Percentiles rank a stretch among this genome's conserved stretches.
These are phyloP conservation scores for Gossypium ekmanianum DNA, from an alignment of 345 rosid species.

Conservation along the genomic window DNA sequence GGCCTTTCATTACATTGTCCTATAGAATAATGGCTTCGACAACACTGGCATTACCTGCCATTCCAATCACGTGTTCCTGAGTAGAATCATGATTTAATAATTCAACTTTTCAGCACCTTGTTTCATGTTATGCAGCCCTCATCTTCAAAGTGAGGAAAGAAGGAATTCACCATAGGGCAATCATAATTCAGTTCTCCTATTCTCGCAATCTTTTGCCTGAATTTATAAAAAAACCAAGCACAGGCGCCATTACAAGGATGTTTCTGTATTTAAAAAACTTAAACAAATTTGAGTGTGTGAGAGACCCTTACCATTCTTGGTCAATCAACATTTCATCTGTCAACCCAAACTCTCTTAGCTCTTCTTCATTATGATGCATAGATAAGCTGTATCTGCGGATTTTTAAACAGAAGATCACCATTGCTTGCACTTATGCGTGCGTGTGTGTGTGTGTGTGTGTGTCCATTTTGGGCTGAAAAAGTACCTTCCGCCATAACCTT, in stretches of 20 bases:
- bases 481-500: constrained; percentile 61
- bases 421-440: background rate
- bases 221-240: constrained; percentile 2
- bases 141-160: constrained; percentile 43
- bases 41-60: background rate
- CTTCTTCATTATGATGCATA: constrained; percentile 44
- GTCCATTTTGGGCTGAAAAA: background rate
- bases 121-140: constrained; percentile 6
- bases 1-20: background rate
- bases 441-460: no score
- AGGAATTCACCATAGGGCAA: constrained; percentile 44
- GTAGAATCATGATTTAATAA: background rate
- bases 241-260: background rate
- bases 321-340: constrained; percentile 57
- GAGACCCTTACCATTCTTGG: constrained; percentile 51
- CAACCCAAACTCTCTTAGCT: constrained; percentile 49
- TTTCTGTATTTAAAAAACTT: background rate
- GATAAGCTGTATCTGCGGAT: constrained; percentile 44
- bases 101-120: background rate
- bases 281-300: background rate
- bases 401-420: background rate
- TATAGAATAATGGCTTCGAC: background rate
- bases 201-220: constrained; percentile 49
- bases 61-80: background rate
- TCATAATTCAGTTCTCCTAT: constrained; percentile 48